Base-by-base conservation (phyloP, 371 early-diverging fungal genomes). In the Mortierella sp. region DNA sequence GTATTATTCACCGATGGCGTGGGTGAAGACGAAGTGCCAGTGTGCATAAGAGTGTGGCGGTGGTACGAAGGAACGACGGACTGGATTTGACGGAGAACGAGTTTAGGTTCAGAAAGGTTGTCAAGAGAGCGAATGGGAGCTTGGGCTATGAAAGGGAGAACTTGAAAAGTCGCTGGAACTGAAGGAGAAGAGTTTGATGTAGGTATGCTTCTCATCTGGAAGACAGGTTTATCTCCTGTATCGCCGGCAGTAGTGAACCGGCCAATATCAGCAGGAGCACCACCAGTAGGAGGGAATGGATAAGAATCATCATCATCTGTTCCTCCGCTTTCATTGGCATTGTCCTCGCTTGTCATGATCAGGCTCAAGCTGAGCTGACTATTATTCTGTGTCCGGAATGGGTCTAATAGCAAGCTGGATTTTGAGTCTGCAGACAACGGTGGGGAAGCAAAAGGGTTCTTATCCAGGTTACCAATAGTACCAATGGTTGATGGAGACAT, bases 401-500 rank as follows among this genome's bases (percentile, higher is more conserved):
- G 72, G 17, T 72, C 72, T 43, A 61, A 57, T 12, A 66, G 5
- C 29, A 42, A 8, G 42, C 67, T 62, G 13, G 45, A 40, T 19
- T 65, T 72, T 13, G 60, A 63, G 0, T 23, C 43, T 13, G 62
- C 75, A 7, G 75, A 69, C 10, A 69, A 54, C 3, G 75, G 69
- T 5, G 75, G 75, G 4, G 69, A 75, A 17, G 43, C 34, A 26
- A 75, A 68, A 0, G 69, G 75, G 31, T 75, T 68, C 13, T 29
- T 17, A 22, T 54, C 65, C 5, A 35, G 26, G 23, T 17, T 26
- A 2, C 47, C 60, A 2, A 35, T 29, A 7, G 63, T 61, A 12
- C 61, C 65, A 2, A 69, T 53, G 28, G 61, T 69, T 12, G 68
- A 68, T 3, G 75, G 75, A 13, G 75, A 75, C 40, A 73, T 57